Evolutionary conservation across 2,329 filamentous ascomycete species (phyloP).

Genomic region (Drechslera avenae): DNA sequence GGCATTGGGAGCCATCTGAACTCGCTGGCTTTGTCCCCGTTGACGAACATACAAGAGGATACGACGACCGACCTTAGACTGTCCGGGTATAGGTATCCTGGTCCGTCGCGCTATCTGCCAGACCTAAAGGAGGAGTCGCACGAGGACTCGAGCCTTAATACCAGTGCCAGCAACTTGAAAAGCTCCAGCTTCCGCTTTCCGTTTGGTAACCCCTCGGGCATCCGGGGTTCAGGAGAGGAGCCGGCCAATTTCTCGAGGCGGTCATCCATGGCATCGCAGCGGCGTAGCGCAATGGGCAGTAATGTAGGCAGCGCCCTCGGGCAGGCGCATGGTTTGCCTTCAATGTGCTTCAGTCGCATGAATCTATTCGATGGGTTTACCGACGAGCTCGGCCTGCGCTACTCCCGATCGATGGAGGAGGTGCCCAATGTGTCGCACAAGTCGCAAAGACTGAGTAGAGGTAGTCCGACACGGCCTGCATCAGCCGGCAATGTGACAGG

Average conservation of each 20-base stretch:
- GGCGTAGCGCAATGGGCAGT: constrained; percentile 25
- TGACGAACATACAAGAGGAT: constrained; percentile 30
- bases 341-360: constrained; percentile 55
- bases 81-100: constrained; percentile 40
- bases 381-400: constrained; percentile 49
- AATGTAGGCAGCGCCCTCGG: constrained; percentile 28
- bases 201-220: constrained; percentile 20
- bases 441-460: constrained; percentile 37
- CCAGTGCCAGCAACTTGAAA: constrained; percentile 43
- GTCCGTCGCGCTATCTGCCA: constrained; percentile 44
- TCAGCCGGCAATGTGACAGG: constrained; percentile 48
- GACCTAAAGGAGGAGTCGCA: constrained; percentile 57
- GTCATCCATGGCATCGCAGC: constrained; percentile 29
- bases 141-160: constrained; percentile 53
- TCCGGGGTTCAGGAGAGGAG: constrained; percentile 32
- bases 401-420: constrained; percentile 48
- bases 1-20: constrained; percentile 14
- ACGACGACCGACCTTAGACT: constrained; percentile 43
- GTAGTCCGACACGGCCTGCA: constrained; percentile 44
- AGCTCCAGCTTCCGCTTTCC: constrained; percentile 36
- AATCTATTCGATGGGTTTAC: constrained; percentile 54
- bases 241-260: constrained; percentile 21
- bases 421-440: constrained; percentile 32
- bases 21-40: constrained; percentile 1
- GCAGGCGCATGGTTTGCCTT: constrained; percentile 50